These are phyloP conservation scores for Corymbia citriodora DNA, from an alignment of 441 rosid species.

Conservation along the genomic window DNA sequence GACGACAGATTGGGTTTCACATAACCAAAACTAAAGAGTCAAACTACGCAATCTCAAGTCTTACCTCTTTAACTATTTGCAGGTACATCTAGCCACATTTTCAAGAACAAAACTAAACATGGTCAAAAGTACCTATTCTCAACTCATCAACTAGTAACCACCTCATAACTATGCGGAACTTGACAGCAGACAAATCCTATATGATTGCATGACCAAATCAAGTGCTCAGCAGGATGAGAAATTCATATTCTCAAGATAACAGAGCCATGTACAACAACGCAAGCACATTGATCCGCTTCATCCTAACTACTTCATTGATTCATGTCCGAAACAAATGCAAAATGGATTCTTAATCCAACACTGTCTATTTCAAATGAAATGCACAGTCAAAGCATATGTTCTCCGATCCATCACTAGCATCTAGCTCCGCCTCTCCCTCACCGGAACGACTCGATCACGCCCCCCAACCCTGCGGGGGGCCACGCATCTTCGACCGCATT, in stretches of 20 bases:
- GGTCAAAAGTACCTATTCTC: not conserved
- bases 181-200: not conserved
- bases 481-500: not conserved
- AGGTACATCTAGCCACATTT: not conserved
- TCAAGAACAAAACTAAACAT: not conserved
- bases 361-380: not conserved
- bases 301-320: not conserved
- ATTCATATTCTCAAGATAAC: not conserved
- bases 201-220: too few species aligned
- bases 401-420: not conserved
- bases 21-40: not conserved
- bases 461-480: not conserved
- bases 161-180: not conserved
- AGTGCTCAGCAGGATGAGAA: not conserved
- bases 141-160: not conserved
- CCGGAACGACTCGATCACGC: not conserved
- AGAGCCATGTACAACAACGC: not conserved
- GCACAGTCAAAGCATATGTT: not conserved
- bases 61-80: not conserved
- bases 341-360: accelerated
- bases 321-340: not conserved
- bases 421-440: not conserved
- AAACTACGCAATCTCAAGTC: not conserved
- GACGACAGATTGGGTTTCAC: not conserved
- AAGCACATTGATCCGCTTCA: not conserved